These are phyloP conservation scores for Arthrobotrys sphaeroides DNA, from an alignment of 2,329 filamentous ascomycete genomes.

Conservation along the genomic window DNA sequence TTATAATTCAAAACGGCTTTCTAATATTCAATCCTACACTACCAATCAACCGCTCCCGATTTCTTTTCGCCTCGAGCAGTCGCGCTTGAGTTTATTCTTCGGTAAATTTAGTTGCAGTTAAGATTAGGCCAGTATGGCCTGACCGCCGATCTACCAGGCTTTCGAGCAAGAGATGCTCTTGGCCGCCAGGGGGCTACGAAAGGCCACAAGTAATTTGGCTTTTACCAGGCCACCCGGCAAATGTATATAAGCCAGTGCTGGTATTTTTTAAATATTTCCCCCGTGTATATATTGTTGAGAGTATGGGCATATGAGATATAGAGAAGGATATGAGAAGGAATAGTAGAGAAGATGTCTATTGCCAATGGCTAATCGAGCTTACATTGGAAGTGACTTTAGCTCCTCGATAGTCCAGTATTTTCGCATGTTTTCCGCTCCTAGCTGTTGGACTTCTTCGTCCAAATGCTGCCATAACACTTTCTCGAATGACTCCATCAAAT, in stretches of 20 bases:
- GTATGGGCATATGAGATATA: not conserved
- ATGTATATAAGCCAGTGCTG: conserved; percentile 36
- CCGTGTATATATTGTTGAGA: conserved; percentile 13
- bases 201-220: not conserved
- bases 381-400: conserved; percentile 45
- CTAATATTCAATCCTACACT: not conserved
- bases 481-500: conserved; percentile 80
- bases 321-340: not conserved
- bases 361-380: not conserved
- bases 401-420: conserved; percentile 81
- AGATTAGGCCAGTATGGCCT: no score
- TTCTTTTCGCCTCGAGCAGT: not conserved
- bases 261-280: conserved; percentile 22
- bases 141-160: no score
- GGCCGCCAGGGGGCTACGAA: not conserved
- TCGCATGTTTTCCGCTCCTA: conserved; percentile 88
- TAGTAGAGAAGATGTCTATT: not conserved
- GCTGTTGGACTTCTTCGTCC: conserved; percentile 80
- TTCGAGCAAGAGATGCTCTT: not conserved
- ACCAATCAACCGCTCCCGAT: not conserved
- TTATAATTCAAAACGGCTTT: not conserved
- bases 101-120: not conserved
- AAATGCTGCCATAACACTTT: conserved; percentile 82
- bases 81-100: not conserved
- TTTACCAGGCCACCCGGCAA: not conserved